Conservation (phyloP, 2,329 filamentous ascomycete genomes). For the Camptophora hylomeconis region DNA sequence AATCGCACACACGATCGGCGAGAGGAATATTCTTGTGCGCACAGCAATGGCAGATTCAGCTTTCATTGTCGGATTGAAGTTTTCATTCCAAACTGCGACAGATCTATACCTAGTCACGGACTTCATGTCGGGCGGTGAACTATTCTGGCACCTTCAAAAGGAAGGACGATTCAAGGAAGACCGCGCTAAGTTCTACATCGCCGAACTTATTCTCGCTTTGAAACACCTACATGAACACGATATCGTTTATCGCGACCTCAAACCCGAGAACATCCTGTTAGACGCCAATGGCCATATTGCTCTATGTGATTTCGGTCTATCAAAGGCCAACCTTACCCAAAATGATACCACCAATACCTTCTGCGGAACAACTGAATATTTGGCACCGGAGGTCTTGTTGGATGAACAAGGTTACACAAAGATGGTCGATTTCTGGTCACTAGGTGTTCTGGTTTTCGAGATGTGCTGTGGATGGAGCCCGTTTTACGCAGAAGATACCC, state of each 20-base stretch:
- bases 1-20: conserved; percentile 90
- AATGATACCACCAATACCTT: conserved; percentile 98
- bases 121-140: conserved; percentile 96
- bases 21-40: conserved; percentile 91
- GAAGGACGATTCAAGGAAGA: conserved; percentile 91
- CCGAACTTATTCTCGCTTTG: conserved; percentile 86
- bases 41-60: conserved; percentile 92
- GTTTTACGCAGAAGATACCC: conserved; percentile 96
- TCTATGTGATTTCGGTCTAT: conserved; percentile 91
- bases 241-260: conserved; percentile 94
- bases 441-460: conserved; percentile 94
- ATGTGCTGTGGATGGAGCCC: conserved; percentile 99
- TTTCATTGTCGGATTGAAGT: conserved; percentile 96
- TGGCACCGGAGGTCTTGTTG: conserved; percentile 86
- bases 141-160: conserved; percentile 98
- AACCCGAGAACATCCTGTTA: conserved; percentile 92
- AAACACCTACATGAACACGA: conserved; percentile 93
- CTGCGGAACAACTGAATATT: conserved; percentile 94
- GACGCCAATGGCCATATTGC: conserved; percentile 97
- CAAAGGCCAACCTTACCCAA: conserved; percentile 92
- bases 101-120: conserved; percentile 97
- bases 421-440: conserved; percentile 99
- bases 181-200: conserved; percentile 96
- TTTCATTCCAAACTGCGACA: conserved; percentile 94
- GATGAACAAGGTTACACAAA: conserved; percentile 98